A percentile compares a stretch with the other conserved stretches of the same genome.
phyloP scores from a whole-genome alignment of 192 early-diverging fungal genomes.

The Coemansia umbellata region DNA sequence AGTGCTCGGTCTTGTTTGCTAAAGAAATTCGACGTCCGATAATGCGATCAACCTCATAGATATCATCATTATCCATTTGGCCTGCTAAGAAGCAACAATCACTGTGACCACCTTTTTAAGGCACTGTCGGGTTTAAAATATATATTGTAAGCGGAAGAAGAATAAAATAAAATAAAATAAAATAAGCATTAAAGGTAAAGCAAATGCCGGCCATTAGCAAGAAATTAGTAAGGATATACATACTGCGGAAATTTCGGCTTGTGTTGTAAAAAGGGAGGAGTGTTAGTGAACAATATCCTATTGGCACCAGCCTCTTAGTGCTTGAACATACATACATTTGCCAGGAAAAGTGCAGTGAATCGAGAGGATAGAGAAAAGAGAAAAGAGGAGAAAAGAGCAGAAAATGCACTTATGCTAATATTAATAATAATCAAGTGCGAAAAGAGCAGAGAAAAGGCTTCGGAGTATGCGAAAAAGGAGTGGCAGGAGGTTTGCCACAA shows the following conservation, averaged over 20 bases:
- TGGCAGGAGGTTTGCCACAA: too few relatives aligned
- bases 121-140: background rate
- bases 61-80: background rate
- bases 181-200: too few relatives aligned
- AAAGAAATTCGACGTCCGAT: constrained; percentile 32
- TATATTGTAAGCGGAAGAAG: background rate
- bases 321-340: too few relatives aligned
- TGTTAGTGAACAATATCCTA: too few relatives aligned
- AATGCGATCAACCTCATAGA: constrained; percentile 36
- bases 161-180: background rate
- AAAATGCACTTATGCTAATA: too few relatives aligned
- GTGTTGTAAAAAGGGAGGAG: too few relatives aligned
- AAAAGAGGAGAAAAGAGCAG: background rate
- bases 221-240: too few relatives aligned
- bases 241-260: too few relatives aligned
- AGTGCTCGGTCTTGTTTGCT: constrained; percentile 20
- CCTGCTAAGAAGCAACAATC: too few relatives aligned
- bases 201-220: too few relatives aligned
- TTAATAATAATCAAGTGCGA: background rate
- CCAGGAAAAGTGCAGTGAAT: background rate
- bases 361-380: background rate
- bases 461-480: too few relatives aligned
- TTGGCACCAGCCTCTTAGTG: too few relatives aligned
- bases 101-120: background rate
- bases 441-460: background rate